phyloP scores from a whole-genome alignment of 129 eudicot species.

The Centrapalus pauciflorus region DNA sequence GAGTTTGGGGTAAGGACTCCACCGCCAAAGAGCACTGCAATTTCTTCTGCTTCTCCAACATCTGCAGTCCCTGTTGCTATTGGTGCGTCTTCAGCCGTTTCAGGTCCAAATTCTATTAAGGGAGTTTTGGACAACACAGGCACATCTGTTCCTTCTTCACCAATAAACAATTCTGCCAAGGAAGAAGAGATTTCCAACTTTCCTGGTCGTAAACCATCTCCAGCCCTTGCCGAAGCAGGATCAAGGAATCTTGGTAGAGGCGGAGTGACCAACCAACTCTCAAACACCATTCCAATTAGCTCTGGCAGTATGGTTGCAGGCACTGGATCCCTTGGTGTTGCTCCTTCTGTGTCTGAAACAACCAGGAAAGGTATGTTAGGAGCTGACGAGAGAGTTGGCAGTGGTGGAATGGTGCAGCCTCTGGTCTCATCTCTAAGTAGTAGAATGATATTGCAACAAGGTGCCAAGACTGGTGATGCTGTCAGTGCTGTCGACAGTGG shows the following conservation, averaged over 20 bases:
- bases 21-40: conserved; percentile 40
- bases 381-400: conserved; percentile 59
- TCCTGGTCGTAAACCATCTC: conserved; percentile 55
- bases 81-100: conserved; percentile 22
- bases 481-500: conserved; percentile 33
- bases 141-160: conserved; percentile 35
- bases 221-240: conserved; percentile 49
- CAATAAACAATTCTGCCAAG: conserved; percentile 27
- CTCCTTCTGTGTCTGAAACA: conserved; percentile 45
- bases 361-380: conserved; percentile 50
- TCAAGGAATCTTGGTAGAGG: conserved; percentile 43
- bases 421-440: conserved; percentile 40
- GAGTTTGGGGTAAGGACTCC: conserved; percentile 49
- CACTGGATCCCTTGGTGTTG: conserved; percentile 49
- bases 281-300: conserved; percentile 37
- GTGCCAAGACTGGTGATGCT: conserved; percentile 41
- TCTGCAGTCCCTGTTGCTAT: conserved; percentile 35
- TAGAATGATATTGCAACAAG: conserved; percentile 48
- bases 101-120: conserved; percentile 27
- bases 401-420: conserved; percentile 51
- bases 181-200: conserved; percentile 52
- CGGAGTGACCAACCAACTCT: conserved; percentile 37
- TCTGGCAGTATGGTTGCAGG: conserved; percentile 42
- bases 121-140: conserved; percentile 34
- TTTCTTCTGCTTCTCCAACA: conserved; percentile 45